These are phyloP conservation scores for Diospyros lotus DNA, from an alignment of 148 eudicot genomes.

Conservation along the genomic window DNA sequence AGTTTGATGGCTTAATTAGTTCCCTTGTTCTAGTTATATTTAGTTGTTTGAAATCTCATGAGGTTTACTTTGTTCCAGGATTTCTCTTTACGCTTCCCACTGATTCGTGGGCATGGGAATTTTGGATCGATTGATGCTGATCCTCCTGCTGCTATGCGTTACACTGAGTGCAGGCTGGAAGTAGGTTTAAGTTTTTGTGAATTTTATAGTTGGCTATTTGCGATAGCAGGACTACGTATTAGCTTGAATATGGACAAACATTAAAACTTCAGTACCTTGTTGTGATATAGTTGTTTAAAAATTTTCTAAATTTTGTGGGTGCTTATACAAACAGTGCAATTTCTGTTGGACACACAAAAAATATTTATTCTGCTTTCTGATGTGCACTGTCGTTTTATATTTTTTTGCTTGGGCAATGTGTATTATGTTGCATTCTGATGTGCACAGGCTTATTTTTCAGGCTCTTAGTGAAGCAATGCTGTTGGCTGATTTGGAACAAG, in stretches of 20 bases:
- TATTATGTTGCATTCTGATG: background rate
- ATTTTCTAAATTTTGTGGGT: no score
- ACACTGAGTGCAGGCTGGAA: constrained; percentile 95
- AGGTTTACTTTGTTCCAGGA: constrained; percentile 43
- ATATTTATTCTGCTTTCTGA: background rate
- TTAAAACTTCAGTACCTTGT: background rate
- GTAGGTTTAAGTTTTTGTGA: constrained; percentile 33
- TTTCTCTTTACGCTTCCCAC: constrained; percentile 89
- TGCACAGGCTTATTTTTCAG: constrained; percentile 41
- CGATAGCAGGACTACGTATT: background rate
- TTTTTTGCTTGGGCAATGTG: background rate
- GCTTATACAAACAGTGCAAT: background rate
- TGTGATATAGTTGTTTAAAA: background rate
- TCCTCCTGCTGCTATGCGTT: constrained; percentile 99
- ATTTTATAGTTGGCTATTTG: background rate
- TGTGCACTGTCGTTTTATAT: background rate
- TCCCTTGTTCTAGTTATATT: background rate
- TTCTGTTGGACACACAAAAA: background rate
- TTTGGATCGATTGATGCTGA: constrained; percentile 98
- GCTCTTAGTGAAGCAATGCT: constrained; percentile 93
- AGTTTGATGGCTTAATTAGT: background rate
- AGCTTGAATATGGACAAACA: background rate
- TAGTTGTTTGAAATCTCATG: constrained; percentile 4
- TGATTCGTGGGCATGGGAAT: constrained; percentile 93
- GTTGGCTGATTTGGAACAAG: constrained; percentile 84